Conservation (phyloP, 2,329 filamentous ascomycete genomes). For the Colletotrichum tofieldiae region DNA sequence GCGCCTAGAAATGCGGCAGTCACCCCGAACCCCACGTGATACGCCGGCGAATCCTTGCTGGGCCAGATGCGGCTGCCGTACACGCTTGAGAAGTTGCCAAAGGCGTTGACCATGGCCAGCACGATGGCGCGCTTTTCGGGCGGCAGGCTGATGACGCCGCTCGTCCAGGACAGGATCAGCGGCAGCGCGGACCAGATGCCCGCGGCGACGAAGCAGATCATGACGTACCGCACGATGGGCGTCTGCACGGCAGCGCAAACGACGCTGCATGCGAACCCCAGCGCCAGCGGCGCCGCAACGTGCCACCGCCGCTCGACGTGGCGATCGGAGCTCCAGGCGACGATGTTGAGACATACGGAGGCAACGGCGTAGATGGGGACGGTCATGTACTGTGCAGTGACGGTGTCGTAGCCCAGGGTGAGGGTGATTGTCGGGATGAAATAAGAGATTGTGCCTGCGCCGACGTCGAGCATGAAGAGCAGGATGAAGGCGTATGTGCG, state of each 20-base stretch:
- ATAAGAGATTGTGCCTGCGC: constrained; percentile 66
- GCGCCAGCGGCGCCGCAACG: constrained; percentile 41
- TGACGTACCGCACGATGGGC: constrained; percentile 49
- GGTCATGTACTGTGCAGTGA: constrained; percentile 64
- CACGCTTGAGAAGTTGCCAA: constrained; percentile 52
- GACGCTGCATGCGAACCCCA: constrained; percentile 44
- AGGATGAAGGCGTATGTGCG: constrained; percentile 64
- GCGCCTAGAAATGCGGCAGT: constrained; percentile 49
- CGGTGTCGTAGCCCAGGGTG: constrained; percentile 61
- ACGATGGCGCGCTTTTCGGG: constrained; percentile 52
- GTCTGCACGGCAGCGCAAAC: constrained; percentile 46
- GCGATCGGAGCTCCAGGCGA: constrained; percentile 47
- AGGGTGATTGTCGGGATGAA: constrained; percentile 68
- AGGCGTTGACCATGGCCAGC: constrained; percentile 51
- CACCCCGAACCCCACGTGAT: constrained; percentile 50
- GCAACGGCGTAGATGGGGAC: constrained; percentile 51
- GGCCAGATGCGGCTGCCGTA: constrained; percentile 52
- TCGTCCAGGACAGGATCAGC: constrained; percentile 50
- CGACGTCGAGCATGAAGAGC: constrained; percentile 64
- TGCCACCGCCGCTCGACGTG: constrained; percentile 46
- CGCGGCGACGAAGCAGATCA: constrained; percentile 49
- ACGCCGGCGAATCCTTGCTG: constrained; percentile 46
- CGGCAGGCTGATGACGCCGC: constrained; percentile 47
- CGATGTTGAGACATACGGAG: constrained; percentile 44
- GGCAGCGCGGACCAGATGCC: constrained; percentile 49